Base-by-base conservation (phyloP, 1,284 basidiomycete genomes). In the Ustilago bromivora region DNA sequence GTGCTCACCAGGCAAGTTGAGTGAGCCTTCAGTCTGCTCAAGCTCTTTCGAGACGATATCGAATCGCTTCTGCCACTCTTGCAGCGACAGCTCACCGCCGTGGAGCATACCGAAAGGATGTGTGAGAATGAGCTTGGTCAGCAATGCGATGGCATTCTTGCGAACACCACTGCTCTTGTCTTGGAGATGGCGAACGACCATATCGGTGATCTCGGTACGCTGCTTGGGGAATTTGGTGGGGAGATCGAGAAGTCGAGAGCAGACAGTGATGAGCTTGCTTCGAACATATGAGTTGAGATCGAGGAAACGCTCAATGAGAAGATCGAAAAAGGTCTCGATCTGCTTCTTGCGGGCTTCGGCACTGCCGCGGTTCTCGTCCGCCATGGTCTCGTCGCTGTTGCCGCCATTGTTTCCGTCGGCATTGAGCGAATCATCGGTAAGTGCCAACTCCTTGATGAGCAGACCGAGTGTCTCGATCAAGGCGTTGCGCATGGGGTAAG, bases 261-360 rank as follows among this genome's bases (percentile, higher is more conserved):
- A 88, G 0, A 94, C 93, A 5, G 89, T 87, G 66, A 98, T 90
- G 34, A 95, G 93, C 85, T 95, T 97, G 66, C 91, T 90, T 56
- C 96, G 92, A 36, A 99, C 96, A 86, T 95, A 98, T 23, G 92
- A 93, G 67, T 94, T 94, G 17, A 93, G 87, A 86, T 99, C 97
- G 67, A 96, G 90, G 79, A 92, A 92, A 23, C 96, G 91, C 76
- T 95, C 93, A 66, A 94, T 90, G 35, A 99, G 90, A 8, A 94
- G 89, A 56, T 93, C 92, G 85, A 93, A 98, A 57, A 97, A 91
- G 3, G 89, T 89, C 76, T 91, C 91, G 83, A 98, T 90, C 86
- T 96, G 93, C 82, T 94, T 94, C 85, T 92, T 90, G 54, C 90
- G 90, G 71, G 92, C 90, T 57, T 90, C 88, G 2, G 64, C 70